Conservation (phyloP, 805 yeast genomes). For the Sugiyamaella boreocaroliniensis region DNA sequence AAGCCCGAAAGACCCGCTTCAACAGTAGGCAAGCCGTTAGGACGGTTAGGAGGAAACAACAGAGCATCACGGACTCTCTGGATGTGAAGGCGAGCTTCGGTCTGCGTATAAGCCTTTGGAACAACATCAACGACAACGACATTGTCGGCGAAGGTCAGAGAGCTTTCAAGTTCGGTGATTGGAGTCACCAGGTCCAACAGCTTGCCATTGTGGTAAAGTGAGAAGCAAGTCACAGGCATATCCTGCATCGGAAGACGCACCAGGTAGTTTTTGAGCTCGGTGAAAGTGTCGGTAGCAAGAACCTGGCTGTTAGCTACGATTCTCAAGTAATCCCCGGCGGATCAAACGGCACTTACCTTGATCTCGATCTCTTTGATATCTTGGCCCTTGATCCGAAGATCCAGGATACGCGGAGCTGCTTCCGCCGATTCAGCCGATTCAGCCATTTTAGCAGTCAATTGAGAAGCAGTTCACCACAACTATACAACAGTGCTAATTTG, state of each 20-base stretch:
- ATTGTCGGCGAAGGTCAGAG: slow-evolving; percentile 26
- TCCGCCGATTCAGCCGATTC: not conserved
- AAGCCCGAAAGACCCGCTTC: slow-evolving; percentile 47
- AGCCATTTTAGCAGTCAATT: not conserved
- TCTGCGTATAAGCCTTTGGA: slow-evolving; percentile 54
- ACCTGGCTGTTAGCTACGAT: not conserved
- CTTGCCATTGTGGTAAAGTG: slow-evolving; percentile 36
- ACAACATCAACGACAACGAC: slow-evolving; percentile 37
- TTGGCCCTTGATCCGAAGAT: not conserved
- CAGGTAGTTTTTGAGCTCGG: slow-evolving; percentile 53
- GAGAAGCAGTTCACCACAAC: not conserved
- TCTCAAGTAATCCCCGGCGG: not conserved
- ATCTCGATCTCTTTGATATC: not conserved
- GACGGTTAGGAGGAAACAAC: slow-evolving; percentile 37
- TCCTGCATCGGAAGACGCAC: slow-evolving; percentile 50
- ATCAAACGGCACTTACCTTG: not conserved
- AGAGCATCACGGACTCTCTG: slow-evolving; percentile 56
- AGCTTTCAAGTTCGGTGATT: slow-evolving; percentile 20
- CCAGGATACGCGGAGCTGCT: not conserved
- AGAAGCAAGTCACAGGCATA: slow-evolving; percentile 54
- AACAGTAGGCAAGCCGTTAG: slow-evolving; percentile 33
- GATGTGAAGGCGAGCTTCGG: slow-evolving; percentile 56
- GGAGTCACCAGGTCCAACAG: slow-evolving; percentile 32
- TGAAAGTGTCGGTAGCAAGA: slow-evolving; percentile 38
- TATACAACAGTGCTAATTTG: not conserved